Evolutionary conservation across 2,329 filamentous ascomycete species (phyloP), one percentile per base, ranked within the genome.

Genomic region (Coniella vitis): DNA sequence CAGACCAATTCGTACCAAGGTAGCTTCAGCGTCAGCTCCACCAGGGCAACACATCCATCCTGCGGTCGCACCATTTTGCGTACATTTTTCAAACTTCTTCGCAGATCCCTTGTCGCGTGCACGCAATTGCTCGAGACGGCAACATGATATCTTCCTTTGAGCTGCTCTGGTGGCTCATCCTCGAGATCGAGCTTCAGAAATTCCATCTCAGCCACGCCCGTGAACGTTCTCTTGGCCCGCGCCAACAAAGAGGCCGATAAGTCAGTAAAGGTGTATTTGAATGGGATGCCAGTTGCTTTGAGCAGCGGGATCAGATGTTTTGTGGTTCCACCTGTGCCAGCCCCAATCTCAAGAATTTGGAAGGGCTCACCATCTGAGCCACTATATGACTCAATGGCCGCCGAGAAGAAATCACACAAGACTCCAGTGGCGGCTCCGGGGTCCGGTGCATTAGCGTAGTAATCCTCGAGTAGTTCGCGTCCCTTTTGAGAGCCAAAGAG

Each of bases 221-320:
- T 54, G 29, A 62, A 63, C 17, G 42, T 49, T 41, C 58, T 59
- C 4, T 58, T 55, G 3, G 61, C 62, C 0, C 54, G 53, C 1
- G 56, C 58, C 2, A 68, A 62, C 19, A 69, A 55, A 0, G 60
- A 59, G 2, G 59, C 31, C 3, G 64, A 58, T 2, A 71, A 47
- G 32, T 72, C 68, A 1, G 69, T 69, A 45, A 70, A 67, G 1
- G 62, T 67, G 52, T 71, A 71, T 38, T 60, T 55, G 17, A 66
- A 57, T 0, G 60, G 56, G 2, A 63, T 50, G 5, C 58, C 59
- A 3, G 59, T 49, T 1, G 39, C 19, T 1, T 55, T 57, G 2
- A 70, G 57, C 0, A 59, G 32, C 0, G 60, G 59, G 4, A 63
- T 49, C 8, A 49, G 19, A 14, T 29, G 22, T n/a, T 39, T 31